Evolutionary conservation across 2,329 filamentous ascomycete species (phyloP).

Genomic region (Rhexocercosporidium sp.): DNA sequence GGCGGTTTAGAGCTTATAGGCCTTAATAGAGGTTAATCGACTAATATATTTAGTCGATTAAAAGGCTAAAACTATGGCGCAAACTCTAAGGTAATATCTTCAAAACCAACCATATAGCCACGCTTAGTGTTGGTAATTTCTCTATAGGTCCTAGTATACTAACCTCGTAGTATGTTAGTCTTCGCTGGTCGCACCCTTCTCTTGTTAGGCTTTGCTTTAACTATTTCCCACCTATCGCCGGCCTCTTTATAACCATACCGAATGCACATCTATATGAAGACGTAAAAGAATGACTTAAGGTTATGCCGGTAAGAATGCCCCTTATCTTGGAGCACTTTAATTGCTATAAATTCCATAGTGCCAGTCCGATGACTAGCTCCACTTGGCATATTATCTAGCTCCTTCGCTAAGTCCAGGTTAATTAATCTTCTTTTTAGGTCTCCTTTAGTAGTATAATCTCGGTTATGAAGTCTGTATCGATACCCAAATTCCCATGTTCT

Average conservation of each 20-base stretch:
- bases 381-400: constrained; percentile 27
- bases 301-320: constrained; percentile 40
- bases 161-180: constrained; percentile 27
- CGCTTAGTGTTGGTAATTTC: constrained; percentile 30
- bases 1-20: too few relatives aligned
- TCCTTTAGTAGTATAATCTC: too few relatives aligned
- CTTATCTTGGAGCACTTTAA: constrained; percentile 26
- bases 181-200: constrained; percentile 10
- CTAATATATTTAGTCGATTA: too few relatives aligned
- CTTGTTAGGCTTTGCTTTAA: background rate
- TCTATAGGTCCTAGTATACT: constrained; percentile 38
- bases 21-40: too few relatives aligned
- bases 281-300: constrained; percentile 36
- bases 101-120: constrained; percentile 25
- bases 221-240: background rate
- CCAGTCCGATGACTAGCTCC: constrained; percentile 26
- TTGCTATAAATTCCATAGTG: constrained; percentile 27
- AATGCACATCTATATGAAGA: constrained; percentile 40
- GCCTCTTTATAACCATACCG: constrained; percentile 26
- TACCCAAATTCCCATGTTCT: too few relatives aligned
- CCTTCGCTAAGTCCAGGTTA: constrained; percentile 28
- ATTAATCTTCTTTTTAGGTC: constrained; percentile 24
- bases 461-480: too few relatives aligned
- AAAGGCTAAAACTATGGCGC: too few relatives aligned
- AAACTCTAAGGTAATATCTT: constrained; percentile 29